Base-by-base conservation (phyloP, 1,139 yeast genomes). In the Pichia sp. region DNA sequence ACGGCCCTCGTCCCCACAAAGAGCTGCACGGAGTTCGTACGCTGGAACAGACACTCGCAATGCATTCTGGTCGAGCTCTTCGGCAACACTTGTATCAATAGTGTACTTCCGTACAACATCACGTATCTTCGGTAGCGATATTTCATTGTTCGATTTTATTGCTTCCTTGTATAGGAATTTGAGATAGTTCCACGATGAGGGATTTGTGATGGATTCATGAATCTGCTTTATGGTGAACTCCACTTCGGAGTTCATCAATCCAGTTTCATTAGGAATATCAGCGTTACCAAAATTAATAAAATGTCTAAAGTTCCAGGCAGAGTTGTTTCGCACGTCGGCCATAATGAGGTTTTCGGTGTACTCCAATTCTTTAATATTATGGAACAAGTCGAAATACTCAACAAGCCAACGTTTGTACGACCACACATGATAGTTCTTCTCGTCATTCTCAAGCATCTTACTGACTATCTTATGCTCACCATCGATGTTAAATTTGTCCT, bases 351-450 rank as follows among this genome's bases (percentile, higher is more conserved):
- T 44, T n/a, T 69, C 66, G 1, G 74, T 67, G 52, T 72, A 80
- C 8, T 52, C 56, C n/a, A 75, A 46, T 52, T 87, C 95, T 27
- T 56, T 58, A 8, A 47, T 56, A 35, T 63, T 63, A 21, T 59
- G 51, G 50, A 58, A 74, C 32, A 74, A 63, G 2, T 63, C 55
- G 48, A 77, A 77, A 45, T 63, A 64, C 24, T 66, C 65, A 15
- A 82, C 78, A 16, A 81, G 60, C 96, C 96, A 87, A 50, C 81
- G 80, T 37, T 88, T 62, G 51, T 87, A 86, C 1, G 95, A 74
- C 98, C 98, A 91, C 6, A 88, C 96, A 53, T 91, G 99, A 56
- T 91, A 94, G 62, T 91, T 91, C 55, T 91, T 91, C 12, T 79
- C 59, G 53, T 91, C 99, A 31, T 77, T 80, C 17, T 71, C 74